Evolutionary conservation across 768 basidiomycete genomes (phyloP).

Genomic region (Leucosporidium scottii): DNA sequence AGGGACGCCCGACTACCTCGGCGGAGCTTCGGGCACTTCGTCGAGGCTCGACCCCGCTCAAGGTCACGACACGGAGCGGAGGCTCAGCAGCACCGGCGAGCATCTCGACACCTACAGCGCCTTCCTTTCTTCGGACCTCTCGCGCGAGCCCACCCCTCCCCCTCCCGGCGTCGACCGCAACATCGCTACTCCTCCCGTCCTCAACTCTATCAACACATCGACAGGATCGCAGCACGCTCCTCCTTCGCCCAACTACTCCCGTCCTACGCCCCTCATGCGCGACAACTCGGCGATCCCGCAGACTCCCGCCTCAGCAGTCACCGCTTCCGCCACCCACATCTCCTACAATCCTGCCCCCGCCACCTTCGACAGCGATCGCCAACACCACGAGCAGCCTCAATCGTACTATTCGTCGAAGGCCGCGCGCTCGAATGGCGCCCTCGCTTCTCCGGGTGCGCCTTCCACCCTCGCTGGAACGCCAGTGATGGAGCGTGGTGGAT

Average conservation of each 20-base stretch:
- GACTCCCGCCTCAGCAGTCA: neutral
- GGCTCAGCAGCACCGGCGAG: neutral
- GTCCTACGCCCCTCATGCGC: neutral
- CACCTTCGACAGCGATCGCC: neutral
- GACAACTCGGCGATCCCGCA: neutral
- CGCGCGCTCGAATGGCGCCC: neutral
- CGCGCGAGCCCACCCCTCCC: conserved; percentile 19
- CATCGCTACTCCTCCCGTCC: neutral
- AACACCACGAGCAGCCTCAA: neutral
- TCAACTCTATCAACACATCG: neutral
- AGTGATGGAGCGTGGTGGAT: too few species aligned
- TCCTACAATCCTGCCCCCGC: neutral
- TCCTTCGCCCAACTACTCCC: conserved; percentile 8
- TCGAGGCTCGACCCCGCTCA: neutral
- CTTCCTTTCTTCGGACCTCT: conserved; percentile 20
- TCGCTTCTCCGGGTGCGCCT: conserved; percentile 13
- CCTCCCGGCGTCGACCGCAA: neutral
- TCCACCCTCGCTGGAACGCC: neutral
- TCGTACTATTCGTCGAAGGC: neutral
- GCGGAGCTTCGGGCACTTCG: neutral
- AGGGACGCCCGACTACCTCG: conserved; percentile 13
- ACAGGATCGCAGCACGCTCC: neutral
- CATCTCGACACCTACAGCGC: conserved; percentile 12
- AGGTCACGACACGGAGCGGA: neutral
- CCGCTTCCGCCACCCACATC: neutral